Percentiles rank a stretch among this genome's conserved stretches.
Evolutionary conservation across 108 stramenopile species (phyloP).

Genomic region (Asterionellopsis glacialis): DNA sequence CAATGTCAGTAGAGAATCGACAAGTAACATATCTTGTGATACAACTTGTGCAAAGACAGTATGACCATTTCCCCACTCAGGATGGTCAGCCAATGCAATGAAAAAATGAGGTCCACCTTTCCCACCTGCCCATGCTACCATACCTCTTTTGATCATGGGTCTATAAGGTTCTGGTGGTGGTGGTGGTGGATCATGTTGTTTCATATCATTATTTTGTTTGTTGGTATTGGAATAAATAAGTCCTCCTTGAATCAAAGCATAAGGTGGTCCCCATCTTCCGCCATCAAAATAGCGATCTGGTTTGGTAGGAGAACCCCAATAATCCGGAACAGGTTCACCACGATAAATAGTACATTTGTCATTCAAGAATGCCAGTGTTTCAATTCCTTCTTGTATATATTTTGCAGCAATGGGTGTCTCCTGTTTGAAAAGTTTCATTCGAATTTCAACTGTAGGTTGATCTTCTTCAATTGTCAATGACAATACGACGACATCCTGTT

Average conservation of each 20-base stretch:
- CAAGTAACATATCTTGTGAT: slow-evolving; percentile 7
- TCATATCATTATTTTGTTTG: too few species aligned
- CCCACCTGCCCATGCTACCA: slow-evolving; percentile 80
- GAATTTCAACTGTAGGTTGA: too few species aligned
- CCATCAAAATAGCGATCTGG: slow-evolving; percentile 22
- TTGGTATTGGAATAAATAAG: slow-evolving; percentile 7
- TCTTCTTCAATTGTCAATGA: too few species aligned
- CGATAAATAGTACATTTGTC: slow-evolving; percentile 18
- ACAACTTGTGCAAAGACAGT: slow-evolving; percentile 18
- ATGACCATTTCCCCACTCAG: slow-evolving; percentile 20
- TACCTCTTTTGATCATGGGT: slow-evolving; percentile 61
- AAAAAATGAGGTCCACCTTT: slow-evolving; percentile 70
- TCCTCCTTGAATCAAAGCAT: slow-evolving; percentile 20
- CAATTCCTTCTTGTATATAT: too few species aligned
- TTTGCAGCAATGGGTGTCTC: too few species aligned
- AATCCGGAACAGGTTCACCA: slow-evolving; percentile 22
- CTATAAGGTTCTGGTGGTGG: neutral
- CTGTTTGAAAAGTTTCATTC: too few species aligned
- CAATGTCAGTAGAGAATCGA: slow-evolving; percentile 15
- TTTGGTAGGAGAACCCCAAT: slow-evolving; percentile 22
- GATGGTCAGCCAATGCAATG: slow-evolving; percentile 41
- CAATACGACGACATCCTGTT: too few species aligned
- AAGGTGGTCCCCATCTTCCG: slow-evolving; percentile 28
- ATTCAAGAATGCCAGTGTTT: too few species aligned
- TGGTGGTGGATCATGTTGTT: too few species aligned